These are phyloP conservation scores for Diaporthe sp. DNA, from an alignment of 2,329 filamentous ascomycete species.

Conservation along the genomic window DNA sequence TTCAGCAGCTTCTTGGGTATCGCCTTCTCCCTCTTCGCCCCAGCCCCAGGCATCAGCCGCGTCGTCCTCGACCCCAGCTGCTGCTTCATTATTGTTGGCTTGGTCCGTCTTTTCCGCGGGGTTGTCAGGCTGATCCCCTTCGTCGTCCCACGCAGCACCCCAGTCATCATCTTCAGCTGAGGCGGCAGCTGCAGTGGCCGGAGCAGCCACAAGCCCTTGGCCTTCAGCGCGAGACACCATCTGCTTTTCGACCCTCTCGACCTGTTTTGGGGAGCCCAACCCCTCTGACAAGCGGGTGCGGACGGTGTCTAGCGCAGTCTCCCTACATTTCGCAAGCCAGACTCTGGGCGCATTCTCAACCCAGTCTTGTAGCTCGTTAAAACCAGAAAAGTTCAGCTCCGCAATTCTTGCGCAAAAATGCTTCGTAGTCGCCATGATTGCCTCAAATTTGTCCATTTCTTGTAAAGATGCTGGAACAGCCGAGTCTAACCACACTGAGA, in stretches of 20 bases:
- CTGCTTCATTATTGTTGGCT: constrained; percentile 42
- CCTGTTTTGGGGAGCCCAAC: constrained; percentile 75
- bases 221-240: constrained; percentile 78
- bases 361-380: constrained; percentile 81
- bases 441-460: constrained; percentile 79
- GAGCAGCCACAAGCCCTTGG: constrained; percentile 69
- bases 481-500: constrained; percentile 80
- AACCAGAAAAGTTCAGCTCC: constrained; percentile 72
- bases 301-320: constrained; percentile 81
- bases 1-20: constrained; percentile 44
- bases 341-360: constrained; percentile 82
- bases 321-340: constrained; percentile 88
- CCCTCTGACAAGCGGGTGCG: constrained; percentile 76
- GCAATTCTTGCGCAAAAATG: constrained; percentile 75
- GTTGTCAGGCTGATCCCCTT: constrained; percentile 61
- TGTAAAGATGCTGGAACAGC: constrained; percentile 81
- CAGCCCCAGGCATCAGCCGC: constrained; percentile 54
- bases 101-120: constrained; percentile 40
- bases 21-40: constrained; percentile 49
- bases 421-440: constrained; percentile 73
- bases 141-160: constrained; percentile 85
- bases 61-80: constrained; percentile 51
- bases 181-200: constrained; percentile 46
- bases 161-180: constrained; percentile 72
- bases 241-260: constrained; percentile 89